These are phyloP conservation scores for Phoenix dactylifera DNA, from an alignment of 176 grass and related monocot genomes.

Conservation along the genomic window DNA sequence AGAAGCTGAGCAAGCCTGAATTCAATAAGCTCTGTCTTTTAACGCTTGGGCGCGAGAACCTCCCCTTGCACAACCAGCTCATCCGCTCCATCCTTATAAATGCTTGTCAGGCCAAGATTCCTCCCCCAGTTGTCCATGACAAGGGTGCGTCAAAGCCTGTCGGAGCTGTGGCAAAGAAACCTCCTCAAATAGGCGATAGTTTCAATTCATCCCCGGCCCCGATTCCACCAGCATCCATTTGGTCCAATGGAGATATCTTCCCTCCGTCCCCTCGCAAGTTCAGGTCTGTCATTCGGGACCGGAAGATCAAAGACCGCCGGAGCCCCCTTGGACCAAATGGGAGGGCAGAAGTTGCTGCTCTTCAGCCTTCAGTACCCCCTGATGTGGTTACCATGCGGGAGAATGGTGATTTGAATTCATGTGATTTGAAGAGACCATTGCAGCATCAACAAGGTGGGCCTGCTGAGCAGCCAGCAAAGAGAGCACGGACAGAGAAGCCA, in stretches of 20 bases:
- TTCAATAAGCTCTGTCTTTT: conserved; percentile 48
- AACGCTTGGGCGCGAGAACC: conserved; percentile 53
- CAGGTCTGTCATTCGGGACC: conserved; percentile 21
- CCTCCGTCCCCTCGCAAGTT: conserved; percentile 28
- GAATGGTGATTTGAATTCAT: conserved; percentile 29
- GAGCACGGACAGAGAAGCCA: not conserved
- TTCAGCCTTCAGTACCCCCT: conserved; percentile 21
- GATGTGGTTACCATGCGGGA: conserved; percentile 18
- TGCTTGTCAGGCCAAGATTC: conserved; percentile 34
- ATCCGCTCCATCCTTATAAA: conserved; percentile 50
- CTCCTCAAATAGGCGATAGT: conserved; percentile 15
- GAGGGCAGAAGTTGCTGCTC: conserved; percentile 21
- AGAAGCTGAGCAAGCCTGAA: conserved; percentile 42
- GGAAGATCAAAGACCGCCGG: conserved; percentile 28
- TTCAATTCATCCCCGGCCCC: not conserved
- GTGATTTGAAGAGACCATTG: conserved; percentile 2
- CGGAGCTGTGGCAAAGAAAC: conserved; percentile 5
- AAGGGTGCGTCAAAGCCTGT: not conserved
- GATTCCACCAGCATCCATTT: not conserved
- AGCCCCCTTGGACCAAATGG: conserved; percentile 28
- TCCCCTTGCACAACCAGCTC: conserved; percentile 50
- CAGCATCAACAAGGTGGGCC: conserved; percentile 4
- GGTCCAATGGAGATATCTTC: conserved; percentile 45
- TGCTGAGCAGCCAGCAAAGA: conserved; percentile 7
- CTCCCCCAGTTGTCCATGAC: conserved; percentile 23